Evolutionary conservation across 495 filamentous ascomycete genomes (phyloP).

Genomic region (Xylaria bambusicola): DNA sequence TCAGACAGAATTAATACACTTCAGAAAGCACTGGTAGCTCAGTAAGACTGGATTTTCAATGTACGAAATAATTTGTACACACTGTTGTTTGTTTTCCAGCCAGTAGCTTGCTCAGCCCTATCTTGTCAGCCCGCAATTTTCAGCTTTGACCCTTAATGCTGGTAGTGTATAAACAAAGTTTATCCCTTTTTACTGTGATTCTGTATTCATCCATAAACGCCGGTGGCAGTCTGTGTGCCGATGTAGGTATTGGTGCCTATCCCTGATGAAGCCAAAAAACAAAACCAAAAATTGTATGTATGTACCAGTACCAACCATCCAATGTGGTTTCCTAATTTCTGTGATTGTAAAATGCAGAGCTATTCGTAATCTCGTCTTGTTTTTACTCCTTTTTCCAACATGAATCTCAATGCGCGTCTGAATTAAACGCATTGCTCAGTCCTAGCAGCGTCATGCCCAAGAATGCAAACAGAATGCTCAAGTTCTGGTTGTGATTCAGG

Average conservation of each 20-base stretch:
- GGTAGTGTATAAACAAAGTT: background rate
- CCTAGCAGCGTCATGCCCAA: slow-evolving; percentile 89
- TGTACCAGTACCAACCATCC: background rate
- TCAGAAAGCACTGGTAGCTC: no score
- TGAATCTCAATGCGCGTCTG: slow-evolving; percentile 33
- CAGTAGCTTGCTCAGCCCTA: background rate
- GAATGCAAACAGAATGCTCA: slow-evolving; percentile 86
- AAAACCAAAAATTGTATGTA: no score
- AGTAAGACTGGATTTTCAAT: background rate
- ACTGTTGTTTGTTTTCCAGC: background rate
- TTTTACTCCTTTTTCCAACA: no score
- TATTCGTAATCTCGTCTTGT: background rate
- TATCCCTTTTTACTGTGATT: background rate
- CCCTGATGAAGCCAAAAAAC: background rate
- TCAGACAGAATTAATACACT: no score
- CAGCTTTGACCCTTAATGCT: background rate
- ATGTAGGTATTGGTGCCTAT: background rate
- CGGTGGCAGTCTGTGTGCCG: background rate
- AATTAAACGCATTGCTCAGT: slow-evolving; percentile 80
- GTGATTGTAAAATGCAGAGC: background rate
- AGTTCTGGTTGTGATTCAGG: slow-evolving; percentile 72
- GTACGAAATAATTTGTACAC: background rate
- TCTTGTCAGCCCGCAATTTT: background rate
- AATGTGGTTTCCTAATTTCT: background rate
- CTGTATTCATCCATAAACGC: background rate